These are phyloP conservation scores for Flaveria robusta DNA, from an alignment of 129 eudicot genomes.

Conservation along the genomic window DNA sequence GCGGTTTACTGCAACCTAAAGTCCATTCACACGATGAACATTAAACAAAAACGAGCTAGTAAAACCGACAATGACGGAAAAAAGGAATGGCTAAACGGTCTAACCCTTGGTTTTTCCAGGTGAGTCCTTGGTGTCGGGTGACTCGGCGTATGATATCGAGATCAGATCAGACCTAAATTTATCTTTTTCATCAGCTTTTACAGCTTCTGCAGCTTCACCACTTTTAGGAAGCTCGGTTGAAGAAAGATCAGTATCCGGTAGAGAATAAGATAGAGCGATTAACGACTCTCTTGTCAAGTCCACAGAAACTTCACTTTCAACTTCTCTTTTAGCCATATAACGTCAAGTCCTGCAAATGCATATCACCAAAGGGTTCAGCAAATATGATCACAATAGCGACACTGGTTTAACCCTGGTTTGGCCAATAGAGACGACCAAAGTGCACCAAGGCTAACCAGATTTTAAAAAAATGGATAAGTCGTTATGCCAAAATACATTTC, in stretches of 20 bases:
- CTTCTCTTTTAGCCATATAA: constrained; percentile 63
- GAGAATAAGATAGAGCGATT: constrained; percentile 60
- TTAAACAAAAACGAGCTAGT: constrained; percentile 3
- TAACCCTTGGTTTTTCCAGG: constrained; percentile 46
- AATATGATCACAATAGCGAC: background rate
- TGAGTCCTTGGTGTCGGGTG: constrained; percentile 48
- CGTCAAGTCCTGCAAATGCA: constrained; percentile 24
- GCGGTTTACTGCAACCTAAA: constrained; percentile 8
- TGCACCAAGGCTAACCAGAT: background rate
- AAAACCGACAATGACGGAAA: constrained; percentile 18
- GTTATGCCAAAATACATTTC: background rate
- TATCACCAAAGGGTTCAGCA: constrained; percentile 21
- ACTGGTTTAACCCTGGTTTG: background rate
- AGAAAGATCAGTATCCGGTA: constrained; percentile 43
- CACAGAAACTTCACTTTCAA: constrained; percentile 52
- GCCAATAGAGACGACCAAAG: background rate
- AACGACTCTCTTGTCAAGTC: constrained; percentile 76
- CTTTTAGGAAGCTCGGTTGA: constrained; percentile 26
- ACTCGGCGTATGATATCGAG: constrained; percentile 53
- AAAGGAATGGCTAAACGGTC: constrained; percentile 19
- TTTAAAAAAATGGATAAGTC: background rate
- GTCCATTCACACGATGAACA: constrained; percentile 22
- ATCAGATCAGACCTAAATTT: constrained; percentile 57
- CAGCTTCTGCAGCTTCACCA: constrained; percentile 30
- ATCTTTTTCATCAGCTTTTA: constrained; percentile 41